Evolutionary conservation across 345 rosid genomes (phyloP), one percentile per base, ranked within the genome.

Genomic region (Corchorus olitorius): DNA sequence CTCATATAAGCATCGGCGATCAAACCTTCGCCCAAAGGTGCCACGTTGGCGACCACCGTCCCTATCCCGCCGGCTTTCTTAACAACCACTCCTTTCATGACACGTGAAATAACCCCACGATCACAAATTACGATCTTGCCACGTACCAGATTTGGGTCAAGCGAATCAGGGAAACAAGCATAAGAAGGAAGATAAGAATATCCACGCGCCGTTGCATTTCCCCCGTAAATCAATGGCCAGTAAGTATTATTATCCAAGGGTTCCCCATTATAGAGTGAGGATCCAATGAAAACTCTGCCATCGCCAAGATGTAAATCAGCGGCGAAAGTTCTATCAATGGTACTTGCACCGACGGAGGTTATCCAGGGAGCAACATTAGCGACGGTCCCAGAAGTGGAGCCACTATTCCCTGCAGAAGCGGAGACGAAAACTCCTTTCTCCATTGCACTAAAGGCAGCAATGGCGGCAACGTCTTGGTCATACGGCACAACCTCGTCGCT

Each of bases 71-170:
- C 84, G 0, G 74, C 48, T 4, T 65, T 9, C 20, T 52, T 70
- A 20, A 71, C 81, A 5, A 1, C 34, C 55, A 58, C 0, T 7
- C 77, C 79, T 70, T 49, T 78, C 5, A 0, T 17, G 16, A 8
- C 66, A 46, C 20, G 6, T 48, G 58, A 0, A 0, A 4, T 2
- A 0, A 7, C 5, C 1, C 72, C 67, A 4, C 20, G 12, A 10
- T 81, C 80, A 50, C 84, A 81, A 4, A 78, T 53, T 0, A 81
- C 82, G 58, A 84, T 73, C 75, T 76, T 78, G 27, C 84, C 84
- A 1, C 61, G 59, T 1, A 75, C 76, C 1, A 68, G 19, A 11
- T 34, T 27, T 6, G 55, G 15, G 1, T 78, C 65, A 5, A 84
- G 43, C 3, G 78, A 34, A 4, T 41, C 65, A 1, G 27, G 16